Evolutionary conservation across 129 eudicot genomes (phyloP).

Genomic region (Centella asiatica): DNA sequence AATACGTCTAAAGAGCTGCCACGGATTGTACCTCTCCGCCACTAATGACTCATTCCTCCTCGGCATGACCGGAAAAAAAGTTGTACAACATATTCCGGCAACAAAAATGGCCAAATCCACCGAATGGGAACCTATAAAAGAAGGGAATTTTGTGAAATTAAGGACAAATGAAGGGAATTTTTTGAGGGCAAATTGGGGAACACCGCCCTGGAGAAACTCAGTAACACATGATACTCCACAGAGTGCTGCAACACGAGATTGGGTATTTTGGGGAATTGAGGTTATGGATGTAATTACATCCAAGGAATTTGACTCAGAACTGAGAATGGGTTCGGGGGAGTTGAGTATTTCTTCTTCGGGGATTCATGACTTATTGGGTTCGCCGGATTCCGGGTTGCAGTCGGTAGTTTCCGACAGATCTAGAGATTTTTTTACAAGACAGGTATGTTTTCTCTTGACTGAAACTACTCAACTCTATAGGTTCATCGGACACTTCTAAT

Average conservation of each 20-base stretch:
- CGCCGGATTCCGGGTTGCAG: slow-evolving; percentile 41
- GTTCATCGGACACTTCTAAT: too few relatives aligned
- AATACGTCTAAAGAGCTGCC: slow-evolving; percentile 53
- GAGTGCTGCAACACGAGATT: slow-evolving; percentile 66
- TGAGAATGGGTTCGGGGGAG: slow-evolving; percentile 21
- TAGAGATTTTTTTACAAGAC: slow-evolving; percentile 4
- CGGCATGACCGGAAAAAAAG: slow-evolving; percentile 67
- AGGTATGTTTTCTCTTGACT: slow-evolving; percentile 7
- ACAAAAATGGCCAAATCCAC: slow-evolving; percentile 23
- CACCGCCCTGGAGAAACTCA: slow-evolving; percentile 79
- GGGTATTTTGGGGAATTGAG: slow-evolving; percentile 86
- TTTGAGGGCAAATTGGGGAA: slow-evolving; percentile 70
- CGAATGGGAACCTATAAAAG: slow-evolving; percentile 61
- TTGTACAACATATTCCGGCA: slow-evolving; percentile 21
- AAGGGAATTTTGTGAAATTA: slow-evolving; percentile 31
- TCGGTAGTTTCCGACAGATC: background rate
- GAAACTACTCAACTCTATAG: too few relatives aligned
- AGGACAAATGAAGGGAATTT: slow-evolving; percentile 40
- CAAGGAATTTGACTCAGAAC: slow-evolving; percentile 27
- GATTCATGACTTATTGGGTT: slow-evolving; percentile 26
- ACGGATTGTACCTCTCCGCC: slow-evolving; percentile 51
- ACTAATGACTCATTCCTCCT: slow-evolving; percentile 41
- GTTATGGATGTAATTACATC: slow-evolving; percentile 46
- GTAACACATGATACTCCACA: slow-evolving; percentile 78
- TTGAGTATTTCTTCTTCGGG: slow-evolving; percentile 33